A percentile compares a stretch with the other conserved stretches of the same genome.
Conservation (phyloP, 2,329 filamentous ascomycete species). For the Talaromyces sp. region DNA sequence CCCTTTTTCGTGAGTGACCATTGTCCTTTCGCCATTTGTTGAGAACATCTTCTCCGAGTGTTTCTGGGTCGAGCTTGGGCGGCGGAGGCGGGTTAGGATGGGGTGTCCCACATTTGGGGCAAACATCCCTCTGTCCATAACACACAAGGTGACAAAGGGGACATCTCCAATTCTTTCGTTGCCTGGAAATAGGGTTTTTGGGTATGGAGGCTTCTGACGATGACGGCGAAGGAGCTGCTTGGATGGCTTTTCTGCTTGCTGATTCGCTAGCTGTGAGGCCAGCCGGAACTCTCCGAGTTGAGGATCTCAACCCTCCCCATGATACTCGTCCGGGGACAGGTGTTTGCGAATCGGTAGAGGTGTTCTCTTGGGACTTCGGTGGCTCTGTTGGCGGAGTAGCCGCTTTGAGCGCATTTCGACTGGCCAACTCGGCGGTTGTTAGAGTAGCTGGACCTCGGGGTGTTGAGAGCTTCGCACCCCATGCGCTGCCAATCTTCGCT, state of each 20-base stretch:
- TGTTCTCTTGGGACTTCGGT: neutral
- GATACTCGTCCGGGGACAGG: neutral
- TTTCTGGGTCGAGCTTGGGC: conserved; percentile 10
- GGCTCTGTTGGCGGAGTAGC: conserved; percentile 13
- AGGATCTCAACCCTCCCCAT: neutral
- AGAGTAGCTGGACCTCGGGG: conserved; percentile 24
- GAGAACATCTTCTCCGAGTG: neutral
- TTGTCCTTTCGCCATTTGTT: conserved; percentile 13
- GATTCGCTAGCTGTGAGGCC: neutral
- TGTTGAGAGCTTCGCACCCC: conserved; percentile 21
- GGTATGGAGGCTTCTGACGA: neutral
- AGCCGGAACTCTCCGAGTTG: neutral
- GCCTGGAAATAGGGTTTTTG: neutral
- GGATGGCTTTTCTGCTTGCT: neutral
- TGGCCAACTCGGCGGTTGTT: conserved; percentile 32
- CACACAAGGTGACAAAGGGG: conserved; percentile 26
- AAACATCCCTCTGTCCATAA: conserved; percentile 17
- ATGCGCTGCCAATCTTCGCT: conserved; percentile 30
- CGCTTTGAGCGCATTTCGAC: conserved; percentile 29
- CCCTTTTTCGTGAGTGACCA: neutral
- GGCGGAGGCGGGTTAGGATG: conserved; percentile 21
- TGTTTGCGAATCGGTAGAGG: neutral
- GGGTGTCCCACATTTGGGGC: conserved; percentile 29
- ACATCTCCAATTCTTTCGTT: conserved; percentile 28
- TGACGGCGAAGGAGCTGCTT: neutral